These are phyloP conservation scores for Dalbergia cultrata DNA, from an alignment of 306 rosid genomes.

Conservation along the genomic window DNA sequence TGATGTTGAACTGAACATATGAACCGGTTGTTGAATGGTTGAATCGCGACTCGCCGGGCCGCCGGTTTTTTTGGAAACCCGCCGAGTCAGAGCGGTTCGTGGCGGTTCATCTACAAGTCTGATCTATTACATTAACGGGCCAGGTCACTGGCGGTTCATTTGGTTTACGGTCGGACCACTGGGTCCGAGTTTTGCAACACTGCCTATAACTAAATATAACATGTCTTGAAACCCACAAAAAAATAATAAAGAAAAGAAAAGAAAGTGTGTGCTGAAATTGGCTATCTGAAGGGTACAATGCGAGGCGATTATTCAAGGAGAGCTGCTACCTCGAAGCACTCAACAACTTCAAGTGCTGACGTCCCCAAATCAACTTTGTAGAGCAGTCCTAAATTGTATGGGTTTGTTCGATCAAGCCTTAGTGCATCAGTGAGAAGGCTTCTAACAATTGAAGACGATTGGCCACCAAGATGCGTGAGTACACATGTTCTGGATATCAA, in stretches of 20 bases:
- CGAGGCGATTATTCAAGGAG: slow-evolving; percentile 84
- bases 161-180: too few species aligned
- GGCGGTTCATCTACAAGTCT: too few species aligned
- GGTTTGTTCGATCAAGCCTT: slow-evolving; percentile 73
- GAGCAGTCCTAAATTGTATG: slow-evolving; percentile 91
- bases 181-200: too few species aligned
- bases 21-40: too few species aligned
- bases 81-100: too few species aligned
- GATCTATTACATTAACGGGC: too few species aligned
- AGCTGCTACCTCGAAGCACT: slow-evolving; percentile 86
- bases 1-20: too few species aligned
- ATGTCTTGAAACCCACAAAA: not conserved
- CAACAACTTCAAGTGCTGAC: slow-evolving; percentile 68
- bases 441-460: slow-evolving; percentile 71
- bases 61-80: too few species aligned
- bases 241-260: not conserved
- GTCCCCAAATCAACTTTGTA: slow-evolving; percentile 66
- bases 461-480: slow-evolving; percentile 74
- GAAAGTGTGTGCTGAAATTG: not conserved
- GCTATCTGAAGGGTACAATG: slow-evolving; percentile 78
- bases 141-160: too few species aligned
- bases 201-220: slow-evolving; percentile 8
- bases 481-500: slow-evolving; percentile 77
- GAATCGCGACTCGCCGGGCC: too few species aligned
- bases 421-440: slow-evolving; percentile 88